Base-by-base conservation (phyloP, 257 asterid genomes). In the Fraxinus cuspidata region DNA sequence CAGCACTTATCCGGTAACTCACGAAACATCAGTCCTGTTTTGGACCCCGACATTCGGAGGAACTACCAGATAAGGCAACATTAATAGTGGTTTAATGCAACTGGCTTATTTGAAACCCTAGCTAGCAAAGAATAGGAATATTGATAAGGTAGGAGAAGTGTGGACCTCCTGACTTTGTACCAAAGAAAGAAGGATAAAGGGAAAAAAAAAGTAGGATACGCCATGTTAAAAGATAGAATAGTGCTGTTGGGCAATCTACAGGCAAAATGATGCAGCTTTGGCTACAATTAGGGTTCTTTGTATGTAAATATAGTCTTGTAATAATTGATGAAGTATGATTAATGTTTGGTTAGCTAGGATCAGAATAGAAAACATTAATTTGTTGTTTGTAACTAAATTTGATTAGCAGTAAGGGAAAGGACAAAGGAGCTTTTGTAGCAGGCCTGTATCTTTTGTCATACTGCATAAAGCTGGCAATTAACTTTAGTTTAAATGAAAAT, bases 31-130 rank as follows among this genome's bases (percentile, higher is more conserved):
- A 7, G 92, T 84, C 29, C 97, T 92, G 81, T 92, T 90, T 77
- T 94, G 97, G 96, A 90, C 91, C 15, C 96, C 97, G 34, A 90
- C 96, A 63, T 90, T 90, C 72, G 98, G 98, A 27, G 96, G 92
- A 73, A 88, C 95, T 9, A 89, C 86, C 88, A 86, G 96, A 90
- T 42, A 42, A 42, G 51, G 51, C 51, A 42, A 42, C 51, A 12
- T 42, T 42, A 42, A 0, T 11, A 4, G 44, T 23, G 23, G 49
- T 15, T 42, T 70, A 16, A 35, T 65, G 78, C 13, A 76, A 58
- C 75, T 56, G 38, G 56, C 70, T 63, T 75, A 31, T 23, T 25
- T 53, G 81, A 63, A 85, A 75, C 83, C 78, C 69, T 27, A 63
- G 35, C 85, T 83, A 78, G 66, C 83, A 63, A 63, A 71, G 68